These are phyloP conservation scores for Trichoderma pleuroti DNA, from an alignment of 2,329 filamentous ascomycete species.

Conservation along the genomic window DNA sequence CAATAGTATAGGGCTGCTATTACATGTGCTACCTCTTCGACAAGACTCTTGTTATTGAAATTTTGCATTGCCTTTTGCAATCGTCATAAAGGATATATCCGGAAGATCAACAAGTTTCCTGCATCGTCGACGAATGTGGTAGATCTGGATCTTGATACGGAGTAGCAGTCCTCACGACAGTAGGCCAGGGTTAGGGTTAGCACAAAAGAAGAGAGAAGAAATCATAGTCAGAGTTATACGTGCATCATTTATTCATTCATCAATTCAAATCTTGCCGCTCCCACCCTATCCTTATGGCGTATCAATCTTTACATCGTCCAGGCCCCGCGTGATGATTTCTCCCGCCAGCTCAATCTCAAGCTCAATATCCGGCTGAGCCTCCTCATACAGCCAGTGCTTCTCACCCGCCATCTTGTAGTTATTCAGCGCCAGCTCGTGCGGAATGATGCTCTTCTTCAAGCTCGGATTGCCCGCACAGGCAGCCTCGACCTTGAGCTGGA, in stretches of 20 bases:
- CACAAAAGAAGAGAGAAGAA: background rate
- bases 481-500: constrained; percentile 66
- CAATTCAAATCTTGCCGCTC: background rate
- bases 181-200: background rate
- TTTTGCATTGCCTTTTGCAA: background rate
- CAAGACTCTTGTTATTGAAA: background rate
- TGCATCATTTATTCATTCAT: background rate
- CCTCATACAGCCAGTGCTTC: constrained; percentile 43
- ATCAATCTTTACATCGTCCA: constrained; percentile 26
- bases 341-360: constrained; percentile 44
- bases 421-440: constrained; percentile 37
- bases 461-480: constrained; percentile 47
- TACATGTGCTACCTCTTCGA: background rate
- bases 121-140: background rate
- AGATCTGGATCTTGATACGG: background rate
- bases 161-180: background rate
- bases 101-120: background rate
- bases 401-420: constrained; percentile 46
- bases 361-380: constrained; percentile 47
- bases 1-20: background rate
- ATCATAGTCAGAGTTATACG: background rate
- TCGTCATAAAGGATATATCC: background rate
- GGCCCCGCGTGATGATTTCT: constrained; percentile 24
- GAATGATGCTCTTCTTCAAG: constrained; percentile 41
- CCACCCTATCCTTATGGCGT: background rate